A percentile compares a stretch with the other conserved stretches of the same genome.
Evolutionary conservation across 441 rosid genomes (phyloP).

Genomic region (Manihot esculenta): DNA sequence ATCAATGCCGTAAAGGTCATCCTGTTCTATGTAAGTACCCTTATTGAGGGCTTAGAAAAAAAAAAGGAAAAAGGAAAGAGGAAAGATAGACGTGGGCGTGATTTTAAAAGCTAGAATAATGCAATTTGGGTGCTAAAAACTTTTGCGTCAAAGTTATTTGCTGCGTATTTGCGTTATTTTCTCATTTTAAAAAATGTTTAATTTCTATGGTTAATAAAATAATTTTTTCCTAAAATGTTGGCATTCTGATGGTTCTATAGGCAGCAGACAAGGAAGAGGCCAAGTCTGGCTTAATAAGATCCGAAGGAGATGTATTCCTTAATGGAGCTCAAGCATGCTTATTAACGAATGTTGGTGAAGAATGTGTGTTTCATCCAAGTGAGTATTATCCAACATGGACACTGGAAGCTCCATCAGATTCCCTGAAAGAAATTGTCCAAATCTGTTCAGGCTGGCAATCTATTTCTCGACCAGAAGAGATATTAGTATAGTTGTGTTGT

Average conservation of each 20-base stretch:
- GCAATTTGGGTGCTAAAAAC: background rate
- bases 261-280: constrained; percentile 64
- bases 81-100: background rate
- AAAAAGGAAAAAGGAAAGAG: background rate
- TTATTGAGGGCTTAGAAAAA: background rate
- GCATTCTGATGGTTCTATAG: constrained; percentile 29
- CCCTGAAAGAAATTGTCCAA: constrained; percentile 51
- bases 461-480: constrained; percentile 50
- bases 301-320: constrained; percentile 65
- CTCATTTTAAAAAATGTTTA: too few relatives aligned
- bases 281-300: constrained; percentile 57
- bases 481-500: background rate
- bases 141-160: too few relatives aligned
- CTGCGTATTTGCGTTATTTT: too few relatives aligned
- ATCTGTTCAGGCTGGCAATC: constrained; percentile 64
- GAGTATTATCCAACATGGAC: constrained; percentile 67
- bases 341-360: constrained; percentile 33
- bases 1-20: too few relatives aligned
- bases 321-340: constrained; percentile 52
- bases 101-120: background rate
- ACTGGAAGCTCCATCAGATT: constrained; percentile 55
- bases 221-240: too few relatives aligned
- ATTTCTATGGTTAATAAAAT: too few relatives aligned
- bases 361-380: constrained; percentile 63
- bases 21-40: background rate